A percentile compares a stretch with the other conserved stretches of the same genome.
Conservation (phyloP, 371 early-diverging fungal species). For the Mucor ambiguus region DNA sequence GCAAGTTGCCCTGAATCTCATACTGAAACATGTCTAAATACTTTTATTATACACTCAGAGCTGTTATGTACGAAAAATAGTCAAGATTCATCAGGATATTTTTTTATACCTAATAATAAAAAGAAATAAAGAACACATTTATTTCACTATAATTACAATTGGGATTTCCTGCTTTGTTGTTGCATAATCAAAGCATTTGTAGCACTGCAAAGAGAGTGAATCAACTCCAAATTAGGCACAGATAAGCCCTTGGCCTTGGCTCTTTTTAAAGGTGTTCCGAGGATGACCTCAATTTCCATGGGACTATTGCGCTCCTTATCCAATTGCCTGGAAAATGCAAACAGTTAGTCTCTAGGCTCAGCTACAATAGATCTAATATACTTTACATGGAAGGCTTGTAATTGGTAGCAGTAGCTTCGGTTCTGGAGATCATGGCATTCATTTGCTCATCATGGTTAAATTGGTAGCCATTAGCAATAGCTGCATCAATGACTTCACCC, state of each 20-base stretch:
- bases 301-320: conserved; percentile 66
- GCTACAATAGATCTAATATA: background rate
- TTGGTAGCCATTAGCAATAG: conserved; percentile 55
- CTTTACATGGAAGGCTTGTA: conserved; percentile 69
- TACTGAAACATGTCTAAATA: background rate
- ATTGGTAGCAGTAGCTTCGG: conserved; percentile 46
- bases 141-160: background rate
- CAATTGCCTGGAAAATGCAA: conserved; percentile 36
- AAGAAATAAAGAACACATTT: background rate
- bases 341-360: background rate
- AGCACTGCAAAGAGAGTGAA: conserved; percentile 20
- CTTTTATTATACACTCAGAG: too few relatives aligned
- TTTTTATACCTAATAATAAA: background rate
- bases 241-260: conserved; percentile 53
- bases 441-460: conserved; percentile 49
- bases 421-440: conserved; percentile 49
- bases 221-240: conserved; percentile 48
- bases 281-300: conserved; percentile 69
- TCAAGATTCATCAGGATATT: too few relatives aligned
- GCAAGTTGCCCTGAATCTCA: background rate
- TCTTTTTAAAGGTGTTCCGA: conserved; percentile 60
- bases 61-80: too few relatives aligned
- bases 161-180: background rate
- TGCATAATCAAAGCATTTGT: conserved; percentile 12
- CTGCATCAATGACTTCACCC: conserved; percentile 62